Evolutionary conservation across 2,329 filamentous ascomycete species (phyloP).

Genomic region (Ceratocystis eucalypticola): DNA sequence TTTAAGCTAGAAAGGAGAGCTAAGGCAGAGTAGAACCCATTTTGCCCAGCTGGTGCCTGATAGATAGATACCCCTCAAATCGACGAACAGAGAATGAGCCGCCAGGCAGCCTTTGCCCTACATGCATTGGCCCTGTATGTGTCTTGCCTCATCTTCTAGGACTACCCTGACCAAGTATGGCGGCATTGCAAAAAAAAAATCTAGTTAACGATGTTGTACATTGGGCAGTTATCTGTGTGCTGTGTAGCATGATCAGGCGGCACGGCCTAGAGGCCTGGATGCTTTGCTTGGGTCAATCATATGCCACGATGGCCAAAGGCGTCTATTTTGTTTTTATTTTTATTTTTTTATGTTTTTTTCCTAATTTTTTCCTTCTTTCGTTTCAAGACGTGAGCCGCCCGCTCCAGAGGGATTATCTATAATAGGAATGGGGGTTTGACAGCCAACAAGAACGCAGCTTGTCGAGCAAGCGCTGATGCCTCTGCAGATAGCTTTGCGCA

Average conservation of each 20-base stretch:
- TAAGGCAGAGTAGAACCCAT: not conserved
- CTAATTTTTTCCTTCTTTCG: not conserved
- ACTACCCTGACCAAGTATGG: not conserved
- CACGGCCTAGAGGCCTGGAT: not conserved
- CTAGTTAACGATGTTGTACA: not conserved
- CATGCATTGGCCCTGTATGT: slow-evolving; percentile 1
- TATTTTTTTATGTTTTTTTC: not conserved
- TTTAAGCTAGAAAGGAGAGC: not conserved
- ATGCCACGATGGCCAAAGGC: not conserved
- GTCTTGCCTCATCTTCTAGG: not conserved
- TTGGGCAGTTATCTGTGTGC: not conserved
- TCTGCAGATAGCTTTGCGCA: not conserved
- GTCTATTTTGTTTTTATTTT: not conserved
- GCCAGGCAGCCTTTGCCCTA: not conserved
- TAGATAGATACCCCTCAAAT: not conserved
- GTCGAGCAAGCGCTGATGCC: not conserved
- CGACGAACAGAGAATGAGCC: not conserved
- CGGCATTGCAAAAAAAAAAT: not conserved
- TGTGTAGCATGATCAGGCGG: not conserved
- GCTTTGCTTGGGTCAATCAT: not conserved
- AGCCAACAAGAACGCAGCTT: not conserved
- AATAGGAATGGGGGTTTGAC: not conserved
- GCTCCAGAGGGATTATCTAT: not conserved
- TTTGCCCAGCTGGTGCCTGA: not conserved
- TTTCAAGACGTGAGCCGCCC: not conserved